Evolutionary conservation across 208 protist species (phyloP), one percentile per base, ranked within the genome.

Genomic region (Acanthamoeba royreba): DNA sequence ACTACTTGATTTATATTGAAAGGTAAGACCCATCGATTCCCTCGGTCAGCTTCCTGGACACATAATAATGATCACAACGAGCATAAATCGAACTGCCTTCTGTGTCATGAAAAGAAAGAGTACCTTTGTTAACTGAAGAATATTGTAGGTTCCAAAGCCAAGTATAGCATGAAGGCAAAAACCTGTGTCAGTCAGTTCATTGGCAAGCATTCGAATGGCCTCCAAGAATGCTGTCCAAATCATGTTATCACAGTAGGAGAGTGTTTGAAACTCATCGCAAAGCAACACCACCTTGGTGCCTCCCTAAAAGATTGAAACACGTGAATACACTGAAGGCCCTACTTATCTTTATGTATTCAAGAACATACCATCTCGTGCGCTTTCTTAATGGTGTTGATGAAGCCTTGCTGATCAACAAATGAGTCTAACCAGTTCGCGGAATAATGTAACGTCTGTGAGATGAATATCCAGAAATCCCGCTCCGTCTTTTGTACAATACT

Each of bases 91-190:
- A n/a, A 8, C 31, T 43, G 22, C n/a, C 11, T 77, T 22, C 31
- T 15, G 11, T 77, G 13, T 22, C n/a, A 28, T 22, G 8, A 47
- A 4, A n/a, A 86, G 74, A 19, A 86, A 42, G 35, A 17, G 4
- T 83, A 61, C 81, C 81, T 61, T 89, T 2, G 45, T 40, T 89
- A 89, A 89, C 42, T 89, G 81, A 43, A 89, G 81, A 47, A 89
- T 89, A 89, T 61, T 55, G 47, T 89, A 89, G 81, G 81, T 89
- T 28, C 81, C 81, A n/a, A 89, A 89, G 38, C 46, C 46, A 28
- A 89, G 81, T 47, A 89, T 89, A 2, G 81, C 81, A 35, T 89
- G 81, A 66, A 89, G 81, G 74, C 25, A 19, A 28, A 61, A 15
- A 42, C 38, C 38, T 55, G 40, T 19, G 74, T 38, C 22, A n/a